Evolutionary conservation across 345 rosid genomes (phyloP), one percentile per base, ranked within the genome.

Genomic region (Atalantia buxifolia): DNA sequence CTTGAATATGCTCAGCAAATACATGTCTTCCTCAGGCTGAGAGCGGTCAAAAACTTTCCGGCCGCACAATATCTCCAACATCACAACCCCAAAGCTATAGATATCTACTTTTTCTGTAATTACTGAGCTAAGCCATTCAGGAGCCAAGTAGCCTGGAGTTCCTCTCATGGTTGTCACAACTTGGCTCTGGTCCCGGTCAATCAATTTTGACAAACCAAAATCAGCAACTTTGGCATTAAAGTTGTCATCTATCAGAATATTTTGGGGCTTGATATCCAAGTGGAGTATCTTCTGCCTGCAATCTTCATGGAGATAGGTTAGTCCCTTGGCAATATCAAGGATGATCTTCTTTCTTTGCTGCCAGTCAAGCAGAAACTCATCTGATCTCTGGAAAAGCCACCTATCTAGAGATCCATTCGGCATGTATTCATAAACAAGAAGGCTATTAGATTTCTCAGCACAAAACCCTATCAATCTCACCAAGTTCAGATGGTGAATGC

Each of bases 401-500:
- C 67, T 77, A 1, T 82, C 88, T 33, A 83, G 27, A 10, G 84
- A 82, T 14, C 85, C 82, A 53, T 75, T 76, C 0, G 72, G 10
- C 82, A 85, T 83, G 77, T 72, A 78, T 36, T 82, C 88, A 65
- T 82, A 80, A 6, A 85, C 78, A 22, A 85, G 81, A 13, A 83
- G 80, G 69, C 74, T 78, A 7, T 85, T 82, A 3, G 81, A 71
- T 76, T 78, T 83, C 9, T 82, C 84, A 21, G 71, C 65, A 65
- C 86, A 85, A 72, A 80, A 85, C 7, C 88, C 85, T 13, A 78
- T 21, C 30, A 85, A 31, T 48, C 79, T 85, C 16, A 82, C 79
- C 78, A 86, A 78, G 65, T 75, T 83, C 21, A 83, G 40, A 64
- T 85, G 86, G 64, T 83, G 86, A 24, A 86, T 79, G 72, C 77